Evolutionary conservation across 1,139 yeast species (phyloP), one percentile per base, ranked within the genome.

Genomic region (Blastobotrys ciferrii): DNA sequence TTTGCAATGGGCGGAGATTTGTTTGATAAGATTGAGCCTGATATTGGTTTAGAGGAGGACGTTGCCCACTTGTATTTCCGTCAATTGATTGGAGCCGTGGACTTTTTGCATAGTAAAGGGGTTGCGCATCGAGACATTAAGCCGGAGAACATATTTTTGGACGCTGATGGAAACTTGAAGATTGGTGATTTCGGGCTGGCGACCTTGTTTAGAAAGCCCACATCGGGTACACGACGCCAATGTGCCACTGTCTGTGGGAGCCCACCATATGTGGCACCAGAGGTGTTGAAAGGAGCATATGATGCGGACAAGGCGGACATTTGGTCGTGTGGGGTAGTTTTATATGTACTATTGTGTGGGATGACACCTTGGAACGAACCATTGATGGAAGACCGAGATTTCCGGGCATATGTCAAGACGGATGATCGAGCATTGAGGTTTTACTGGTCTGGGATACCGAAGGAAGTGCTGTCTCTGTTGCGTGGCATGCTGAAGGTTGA

Each of bases 111-210:
- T 62, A 71, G 75, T 2, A 76, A 75, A 45, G 88, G 92, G 46
- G 84, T 88, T 38, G 91, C 94, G 3, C 96, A 88, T 68, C 67
- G 96, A 54, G 96, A 88, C 63, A 85, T 89, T 50, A 88, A 88
- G 62, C 96, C 96, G 0, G 96, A 88, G 61, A 88, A 88, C 61
- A 80, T 88, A n/a, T 71, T 89, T 31, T 69, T 89, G 15, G 96
- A 88, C 61, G 70, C 70, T 25, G 77, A 77, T 48, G 82, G 81
- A 3, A 84, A 84, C 59, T 64, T 83, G 55, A 82, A 82, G 59
- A 65, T 83, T 14, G 81, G 85, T 1, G 88, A 82, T 63, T 82
- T 82, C 65, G 88, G 89, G 0, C 64, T 82, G 11, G 86, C 87
- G 0, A 74, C 82, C 28, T 77, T 79, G 18, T 82, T 76, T 58